phyloP scores from a whole-genome alignment of 495 filamentous ascomycete species.

The Paragyromitra xinjiangensis region DNA sequence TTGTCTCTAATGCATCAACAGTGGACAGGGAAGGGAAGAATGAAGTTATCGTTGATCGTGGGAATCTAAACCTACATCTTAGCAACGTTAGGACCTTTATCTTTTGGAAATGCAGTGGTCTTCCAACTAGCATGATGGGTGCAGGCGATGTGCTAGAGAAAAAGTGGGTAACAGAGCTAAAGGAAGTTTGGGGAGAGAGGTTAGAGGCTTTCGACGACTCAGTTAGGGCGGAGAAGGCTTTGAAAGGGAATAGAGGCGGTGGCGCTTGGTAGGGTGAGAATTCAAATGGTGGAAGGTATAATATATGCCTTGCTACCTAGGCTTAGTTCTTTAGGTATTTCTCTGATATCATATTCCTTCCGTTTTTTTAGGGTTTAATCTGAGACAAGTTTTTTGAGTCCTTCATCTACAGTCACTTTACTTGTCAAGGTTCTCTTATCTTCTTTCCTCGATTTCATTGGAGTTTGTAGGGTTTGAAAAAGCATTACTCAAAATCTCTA shows the following conservation, averaged over 20 bases:
- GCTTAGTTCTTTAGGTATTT: background rate
- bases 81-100: slow-evolving; percentile 30
- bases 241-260: slow-evolving; percentile 30
- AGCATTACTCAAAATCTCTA: too few relatives aligned
- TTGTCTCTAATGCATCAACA: slow-evolving; percentile 2
- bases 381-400: background rate
- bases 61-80: slow-evolving; percentile 16
- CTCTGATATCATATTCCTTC: background rate
- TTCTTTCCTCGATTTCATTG: too few relatives aligned
- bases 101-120: slow-evolving; percentile 42
- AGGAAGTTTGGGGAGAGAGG: slow-evolving; percentile 31
- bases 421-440: background rate
- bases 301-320: background rate
- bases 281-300: background rate
- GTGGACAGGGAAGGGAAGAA: background rate
- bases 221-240: slow-evolving; percentile 15
- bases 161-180: slow-evolving; percentile 27
- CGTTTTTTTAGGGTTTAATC: background rate
- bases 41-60: background rate
- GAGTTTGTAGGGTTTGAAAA: too few relatives aligned
- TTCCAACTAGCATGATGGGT: slow-evolving; percentile 7
- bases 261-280: slow-evolving; percentile 25
- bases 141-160: slow-evolving; percentile 2
- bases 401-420: background rate
- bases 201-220: slow-evolving; percentile 36